A percentile compares a stretch with the other conserved stretches of the same genome.
phyloP scores from a whole-genome alignment of 768 basidiomycete species.

The Pluteus cervinus region DNA sequence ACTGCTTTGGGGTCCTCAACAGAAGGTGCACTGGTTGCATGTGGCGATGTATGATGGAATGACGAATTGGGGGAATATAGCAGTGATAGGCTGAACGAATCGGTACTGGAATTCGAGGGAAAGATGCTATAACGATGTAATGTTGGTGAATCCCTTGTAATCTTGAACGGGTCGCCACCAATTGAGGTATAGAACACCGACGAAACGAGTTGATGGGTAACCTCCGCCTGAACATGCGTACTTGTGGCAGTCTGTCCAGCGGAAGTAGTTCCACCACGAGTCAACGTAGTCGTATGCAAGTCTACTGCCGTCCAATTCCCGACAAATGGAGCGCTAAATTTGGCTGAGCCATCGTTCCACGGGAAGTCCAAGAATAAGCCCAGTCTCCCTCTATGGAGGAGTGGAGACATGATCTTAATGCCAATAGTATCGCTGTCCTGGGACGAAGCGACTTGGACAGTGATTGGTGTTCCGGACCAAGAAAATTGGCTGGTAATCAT shows the following conservation, averaged over 20 bases:
- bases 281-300: slow-evolving; percentile 42
- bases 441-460: slow-evolving; percentile 33
- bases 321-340: slow-evolving; percentile 55
- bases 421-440: slow-evolving; percentile 34
- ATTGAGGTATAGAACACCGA: slow-evolving; percentile 38
- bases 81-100: slow-evolving; percentile 27
- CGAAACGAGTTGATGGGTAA: slow-evolving; percentile 34
- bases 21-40: slow-evolving; percentile 14
- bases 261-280: no score
- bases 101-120: slow-evolving; percentile 20
- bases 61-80: no score
- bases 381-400: slow-evolving; percentile 31
- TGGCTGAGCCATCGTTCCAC: slow-evolving; percentile 51
- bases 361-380: slow-evolving; percentile 54
- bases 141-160: slow-evolving; percentile 35
- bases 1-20: slow-evolving; percentile 21
- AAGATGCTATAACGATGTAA: slow-evolving; percentile 42
- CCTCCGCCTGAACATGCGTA: slow-evolving; percentile 23
- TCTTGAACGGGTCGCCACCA: slow-evolving; percentile 30
- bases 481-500: slow-evolving; percentile 39
- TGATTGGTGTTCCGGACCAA: slow-evolving; percentile 26
- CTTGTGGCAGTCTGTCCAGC: slow-evolving; percentile 2
- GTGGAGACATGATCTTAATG: slow-evolving; percentile 31
- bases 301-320: slow-evolving; percentile 41
- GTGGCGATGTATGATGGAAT: slow-evolving; percentile 11